Conservation (phyloP, 768 basidiomycete species). For the Lactarius trivialis region DNA sequence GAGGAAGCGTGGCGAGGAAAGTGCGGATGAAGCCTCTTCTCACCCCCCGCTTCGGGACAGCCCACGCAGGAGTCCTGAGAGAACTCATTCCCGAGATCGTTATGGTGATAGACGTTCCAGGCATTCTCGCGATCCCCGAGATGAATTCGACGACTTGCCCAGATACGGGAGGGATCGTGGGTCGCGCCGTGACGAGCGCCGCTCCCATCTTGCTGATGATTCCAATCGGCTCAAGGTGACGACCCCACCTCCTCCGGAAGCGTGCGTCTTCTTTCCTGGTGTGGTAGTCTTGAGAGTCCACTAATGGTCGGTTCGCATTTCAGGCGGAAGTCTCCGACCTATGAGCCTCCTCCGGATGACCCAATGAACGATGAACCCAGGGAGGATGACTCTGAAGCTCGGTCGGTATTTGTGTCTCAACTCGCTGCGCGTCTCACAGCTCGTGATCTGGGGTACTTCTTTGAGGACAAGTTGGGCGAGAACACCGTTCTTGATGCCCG, state of each 20-base stretch:
- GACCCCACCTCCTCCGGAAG: constrained; percentile 37
- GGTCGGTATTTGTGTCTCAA: constrained; percentile 98
- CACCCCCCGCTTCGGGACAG: constrained; percentile 47
- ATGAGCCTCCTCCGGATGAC: constrained; percentile 61
- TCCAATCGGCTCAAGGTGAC: constrained; percentile 25
- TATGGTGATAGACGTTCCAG: constrained; percentile 41
- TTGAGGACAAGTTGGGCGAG: constrained; percentile 94
- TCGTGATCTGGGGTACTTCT: constrained; percentile 96
- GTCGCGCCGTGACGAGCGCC: constrained; percentile 37
- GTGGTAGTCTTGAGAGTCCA: constrained; percentile 2
- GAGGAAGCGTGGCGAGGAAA: constrained; percentile 55
- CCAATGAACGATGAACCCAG: constrained; percentile 81
- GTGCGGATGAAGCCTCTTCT: constrained; percentile 39
- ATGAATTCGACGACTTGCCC: constrained; percentile 56
- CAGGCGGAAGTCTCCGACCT: constrained; percentile 67
- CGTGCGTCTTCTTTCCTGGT: constrained; percentile 32
- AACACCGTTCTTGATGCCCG: constrained; percentile 91
- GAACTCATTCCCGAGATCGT: constrained; percentile 46
- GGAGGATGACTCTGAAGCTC: constrained; percentile 95
- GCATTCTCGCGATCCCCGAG: constrained; percentile 45
- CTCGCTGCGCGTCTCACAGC: constrained; percentile 95
- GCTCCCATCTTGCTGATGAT: constrained; percentile 40
- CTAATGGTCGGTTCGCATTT: constrained; percentile 6
- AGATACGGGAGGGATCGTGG: constrained; percentile 37
- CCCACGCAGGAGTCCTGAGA: constrained; percentile 41